These are phyloP conservation scores for Castanea mollissima DNA, from an alignment of 306 rosid genomes.

Conservation along the genomic window DNA sequence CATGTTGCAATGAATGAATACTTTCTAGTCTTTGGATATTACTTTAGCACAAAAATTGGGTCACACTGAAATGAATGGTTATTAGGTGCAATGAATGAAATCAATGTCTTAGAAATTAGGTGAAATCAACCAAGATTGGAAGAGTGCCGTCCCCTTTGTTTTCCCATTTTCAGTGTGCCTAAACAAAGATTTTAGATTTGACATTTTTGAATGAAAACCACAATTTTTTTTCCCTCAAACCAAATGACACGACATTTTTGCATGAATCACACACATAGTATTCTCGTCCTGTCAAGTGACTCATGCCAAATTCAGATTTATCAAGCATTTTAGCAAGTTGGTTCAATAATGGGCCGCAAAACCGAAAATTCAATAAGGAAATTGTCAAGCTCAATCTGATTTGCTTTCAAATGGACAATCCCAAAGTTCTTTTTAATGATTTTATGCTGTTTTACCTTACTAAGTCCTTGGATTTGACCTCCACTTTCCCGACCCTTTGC, in stretches of 20 bases:
- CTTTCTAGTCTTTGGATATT: too few species aligned
- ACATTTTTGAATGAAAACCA: not conserved
- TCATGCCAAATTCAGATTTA: not conserved
- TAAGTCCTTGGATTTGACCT: slow-evolving; percentile 15
- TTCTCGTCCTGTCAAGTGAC: slow-evolving; percentile 11
- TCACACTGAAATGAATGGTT: too few species aligned
- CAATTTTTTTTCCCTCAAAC: too few species aligned
- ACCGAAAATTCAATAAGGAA: not conserved
- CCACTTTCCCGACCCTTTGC: slow-evolving; percentile 11
- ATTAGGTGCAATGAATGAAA: too few species aligned
- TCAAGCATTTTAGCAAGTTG: not conserved
- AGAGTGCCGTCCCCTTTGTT: too few species aligned
- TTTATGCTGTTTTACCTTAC: slow-evolving; percentile 15
- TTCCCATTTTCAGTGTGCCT: too few species aligned
- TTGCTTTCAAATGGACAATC: slow-evolving; percentile 1
- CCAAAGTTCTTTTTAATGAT: slow-evolving; percentile 24
- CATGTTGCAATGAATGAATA: too few species aligned
- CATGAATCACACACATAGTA: not conserved
- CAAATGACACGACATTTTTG: not conserved
- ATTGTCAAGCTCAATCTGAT: slow-evolving; percentile 35
- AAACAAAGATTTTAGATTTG: not conserved
- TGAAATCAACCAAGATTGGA: too few species aligned
- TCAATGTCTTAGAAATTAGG: too few species aligned
- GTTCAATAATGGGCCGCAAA: slow-evolving; percentile 16
- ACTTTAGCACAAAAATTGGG: too few species aligned